Evolutionary conservation across 805 yeast species (phyloP).

Genomic region (Torulaspora franciscae): DNA sequence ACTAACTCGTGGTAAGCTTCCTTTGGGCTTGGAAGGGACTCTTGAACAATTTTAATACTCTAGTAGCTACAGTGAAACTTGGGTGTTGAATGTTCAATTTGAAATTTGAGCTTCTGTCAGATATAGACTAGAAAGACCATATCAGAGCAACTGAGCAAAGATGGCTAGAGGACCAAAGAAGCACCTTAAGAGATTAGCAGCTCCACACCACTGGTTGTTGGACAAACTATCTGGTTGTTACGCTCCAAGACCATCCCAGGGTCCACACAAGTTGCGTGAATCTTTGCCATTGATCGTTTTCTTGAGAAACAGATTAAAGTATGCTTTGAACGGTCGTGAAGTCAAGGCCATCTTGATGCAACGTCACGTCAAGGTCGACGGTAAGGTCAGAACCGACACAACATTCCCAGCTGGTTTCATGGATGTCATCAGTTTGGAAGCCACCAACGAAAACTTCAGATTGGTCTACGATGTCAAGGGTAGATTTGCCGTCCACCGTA

Average conservation of each 20-base stretch:
- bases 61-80: neutral
- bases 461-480: conserved; percentile 97
- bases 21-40: neutral
- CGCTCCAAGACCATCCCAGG: conserved; percentile 99
- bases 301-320: conserved; percentile 97
- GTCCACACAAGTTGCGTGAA: conserved; percentile 99
- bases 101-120: neutral
- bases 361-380: conserved; percentile 97
- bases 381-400: conserved; percentile 98
- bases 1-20: neutral
- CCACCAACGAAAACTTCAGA: conserved; percentile 99
- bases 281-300: conserved; percentile 95
- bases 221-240: conserved; percentile 99
- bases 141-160: conserved; percentile 34
- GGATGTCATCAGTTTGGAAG: conserved; percentile 97
- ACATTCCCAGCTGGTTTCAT: conserved; percentile 99
- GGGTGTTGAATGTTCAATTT: neutral
- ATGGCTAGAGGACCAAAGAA: conserved; percentile 92
- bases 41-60: conserved; percentile 4
- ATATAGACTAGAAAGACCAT: conserved; percentile 12
- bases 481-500: conserved; percentile 99
- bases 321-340: conserved; percentile 98
- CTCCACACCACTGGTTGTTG: conserved; percentile 99
- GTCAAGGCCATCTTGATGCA: conserved; percentile 97
- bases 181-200: conserved; percentile 99